Evolutionary conservation across 768 basidiomycete genomes (phyloP), one percentile per base, ranked within the genome.

Genomic region (Leccinum ochraceum): DNA sequence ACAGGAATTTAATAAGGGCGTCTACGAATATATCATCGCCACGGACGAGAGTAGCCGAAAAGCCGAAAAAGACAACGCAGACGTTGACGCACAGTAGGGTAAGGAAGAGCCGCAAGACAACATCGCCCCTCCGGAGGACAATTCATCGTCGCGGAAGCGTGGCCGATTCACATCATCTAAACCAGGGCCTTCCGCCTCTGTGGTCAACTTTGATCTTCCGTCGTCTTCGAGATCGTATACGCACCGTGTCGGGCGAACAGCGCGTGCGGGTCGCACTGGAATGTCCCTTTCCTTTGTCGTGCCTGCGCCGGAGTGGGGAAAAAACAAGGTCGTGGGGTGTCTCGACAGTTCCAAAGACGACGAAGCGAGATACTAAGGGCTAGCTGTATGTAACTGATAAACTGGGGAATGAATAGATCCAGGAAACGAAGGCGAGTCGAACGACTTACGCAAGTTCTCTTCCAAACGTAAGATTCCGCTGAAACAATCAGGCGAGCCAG

Each of bases 161-260:
- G 89, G 85, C 74, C 82, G 86, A 13, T 73, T 78, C 14, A 61
- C 63, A 24, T 75, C 84, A n/a, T 75, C 79, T 9, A 66, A 78
- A 2, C 67, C 79, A 17, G 60, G 69, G 11, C 49, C 67, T 26
- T 75, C 69, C 24, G 53, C 58, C 65, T 76, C 65, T 67, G 96
- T 99, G 3, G 83, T 99, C 72, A 99, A 99, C 78, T 99, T 98
- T 75, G 97, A 99, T 75, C 82, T 98, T n/a, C 97, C 97, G 1
- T 79, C 85, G 1, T 88, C 94, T 0, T 83, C 92, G 4, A 88
- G 87, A 17, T 84, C 94, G 13, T 99, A 99, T 71, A 95, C 92
- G 0, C 97, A 99, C 72, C 89, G 97, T 53, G 90, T 98, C 16
- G 97, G 97, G 13, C 87, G 97, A 26, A 99, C 97, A 0, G 97